Base-by-base conservation (phyloP, 345 rosid species). In the Melaleuca alternifolia region DNA sequence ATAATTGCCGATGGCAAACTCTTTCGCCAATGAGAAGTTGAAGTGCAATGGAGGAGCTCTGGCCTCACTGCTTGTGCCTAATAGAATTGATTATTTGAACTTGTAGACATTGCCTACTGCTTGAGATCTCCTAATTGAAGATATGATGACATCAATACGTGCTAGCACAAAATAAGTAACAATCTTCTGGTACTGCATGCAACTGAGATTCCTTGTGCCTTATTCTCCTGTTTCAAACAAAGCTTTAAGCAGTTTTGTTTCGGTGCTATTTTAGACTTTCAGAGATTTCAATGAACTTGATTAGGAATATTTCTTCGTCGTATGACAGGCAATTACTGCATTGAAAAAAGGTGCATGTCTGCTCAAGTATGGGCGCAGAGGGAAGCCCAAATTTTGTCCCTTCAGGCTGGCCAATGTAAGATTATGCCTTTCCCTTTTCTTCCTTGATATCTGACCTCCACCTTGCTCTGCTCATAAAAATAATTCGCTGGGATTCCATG, bases 331-430 rank as follows among this genome's bases (percentile, higher is more conserved):
- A 86, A 92, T 94, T 90, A 95, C 96, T 50, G 94, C 98, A 81
- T 91, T 95, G 51, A 95, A 94, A 91, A 95, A 94, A 86, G 98
- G 98, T 56, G 95, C 98, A 28, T 90, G 88, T 83, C 90, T 95
- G 89, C 94, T 95, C 86, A 95, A 95, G 92, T 94, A 95, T 87
- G 98, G 98, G 82, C 93, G 98, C 59, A 92, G 96, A 86, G 98
- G 98, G 86, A 95, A 95, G 89, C 98, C 96, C 83, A 95, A 94
- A 87, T 93, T 93, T 91, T 95, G 96, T 85, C 98, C 96, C 79
- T 94, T 95, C 90, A 92, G 94, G 84, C 94, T 95, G 86, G 90
- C 98, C 86, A 93, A 92, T 91, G 98, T 95, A 91, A 93, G 94
- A 86, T 51, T 50, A 37, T 11, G 48, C 48, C 48, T 37, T 71